Conservation (phyloP, 2,329 filamentous ascomycete genomes). For the Macroventuria anomochaeta region DNA sequence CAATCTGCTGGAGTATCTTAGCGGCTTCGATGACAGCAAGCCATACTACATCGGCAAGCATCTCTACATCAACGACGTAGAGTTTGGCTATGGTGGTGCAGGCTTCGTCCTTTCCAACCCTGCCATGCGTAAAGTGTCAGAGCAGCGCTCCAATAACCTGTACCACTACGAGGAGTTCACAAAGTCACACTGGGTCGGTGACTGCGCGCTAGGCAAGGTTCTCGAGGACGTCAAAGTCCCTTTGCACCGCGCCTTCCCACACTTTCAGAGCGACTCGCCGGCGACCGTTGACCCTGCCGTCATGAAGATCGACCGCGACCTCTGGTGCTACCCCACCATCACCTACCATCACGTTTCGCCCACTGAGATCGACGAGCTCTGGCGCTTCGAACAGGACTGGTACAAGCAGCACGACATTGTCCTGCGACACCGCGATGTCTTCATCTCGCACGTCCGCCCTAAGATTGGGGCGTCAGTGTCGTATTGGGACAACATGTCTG, state of each 20-base stretch:
- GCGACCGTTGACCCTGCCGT: slow-evolving; percentile 50
- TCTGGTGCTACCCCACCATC: slow-evolving; percentile 55
- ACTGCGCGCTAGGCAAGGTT: slow-evolving; percentile 48
- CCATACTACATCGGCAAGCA: slow-evolving; percentile 54
- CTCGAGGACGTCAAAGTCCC: slow-evolving; percentile 46
- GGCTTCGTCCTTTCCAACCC: slow-evolving; percentile 54
- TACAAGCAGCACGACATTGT: slow-evolving; percentile 43
- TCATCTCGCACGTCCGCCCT: slow-evolving; percentile 42
- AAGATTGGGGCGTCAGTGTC: slow-evolving; percentile 32
- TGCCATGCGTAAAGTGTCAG: slow-evolving; percentile 47
- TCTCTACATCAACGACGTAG: slow-evolving; percentile 52
- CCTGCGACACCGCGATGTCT: slow-evolving; percentile 48
- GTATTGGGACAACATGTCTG: slow-evolving; percentile 48
- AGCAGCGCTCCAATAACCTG: slow-evolving; percentile 39
- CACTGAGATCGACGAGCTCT: slow-evolving; percentile 47
- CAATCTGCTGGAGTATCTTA: slow-evolving; percentile 51
- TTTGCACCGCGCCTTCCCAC: slow-evolving; percentile 51
- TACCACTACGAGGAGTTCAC: slow-evolving; percentile 48
- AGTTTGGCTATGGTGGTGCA: slow-evolving; percentile 56
- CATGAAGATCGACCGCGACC: slow-evolving; percentile 43
- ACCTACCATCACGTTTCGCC: slow-evolving; percentile 51
- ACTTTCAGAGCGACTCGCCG: slow-evolving; percentile 55
- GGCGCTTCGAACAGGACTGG: slow-evolving; percentile 51
- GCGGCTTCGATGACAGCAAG: slow-evolving; percentile 47
- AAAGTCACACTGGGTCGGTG: slow-evolving; percentile 48